Conservation (phyloP, 2,329 filamentous ascomycete genomes). For the Nigrospora oryzae region DNA sequence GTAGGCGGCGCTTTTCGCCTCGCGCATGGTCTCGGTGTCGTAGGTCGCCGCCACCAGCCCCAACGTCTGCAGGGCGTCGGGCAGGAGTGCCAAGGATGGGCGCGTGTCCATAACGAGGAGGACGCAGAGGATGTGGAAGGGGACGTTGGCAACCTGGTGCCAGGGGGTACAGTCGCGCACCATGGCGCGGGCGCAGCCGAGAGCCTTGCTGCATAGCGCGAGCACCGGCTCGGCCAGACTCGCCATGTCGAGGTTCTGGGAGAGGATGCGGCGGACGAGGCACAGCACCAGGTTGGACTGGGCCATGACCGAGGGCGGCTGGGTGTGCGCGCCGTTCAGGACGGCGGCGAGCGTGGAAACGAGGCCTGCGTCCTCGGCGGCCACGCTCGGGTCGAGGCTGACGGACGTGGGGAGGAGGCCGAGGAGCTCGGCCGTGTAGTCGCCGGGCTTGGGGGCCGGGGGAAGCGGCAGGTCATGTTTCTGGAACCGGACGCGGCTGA, state of each 20-base stretch:
- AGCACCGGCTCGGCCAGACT: conserved; percentile 36
- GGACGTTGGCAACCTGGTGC: conserved; percentile 53
- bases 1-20: conserved; percentile 45
- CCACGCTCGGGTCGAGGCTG: conserved; percentile 41
- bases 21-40: conserved; percentile 37
- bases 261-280: conserved; percentile 43
- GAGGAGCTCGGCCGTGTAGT: conserved; percentile 39
- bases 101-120: conserved; percentile 45
- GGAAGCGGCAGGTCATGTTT: background rate
- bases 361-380: conserved; percentile 30
- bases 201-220: conserved; percentile 30
- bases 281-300: conserved; percentile 49
- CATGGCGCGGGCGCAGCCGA: conserved; percentile 37
- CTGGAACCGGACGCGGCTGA: conserved; percentile 33
- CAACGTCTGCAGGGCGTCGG: conserved; percentile 40
- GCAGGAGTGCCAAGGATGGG: conserved; percentile 36
- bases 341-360: conserved; percentile 31
- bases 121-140: conserved; percentile 49
- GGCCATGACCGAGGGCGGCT: conserved; percentile 33
- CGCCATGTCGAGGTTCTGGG: conserved; percentile 36
- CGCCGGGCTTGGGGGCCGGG: conserved; percentile 16
- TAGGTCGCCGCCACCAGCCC: conserved; percentile 31
- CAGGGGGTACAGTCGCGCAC: conserved; percentile 37
- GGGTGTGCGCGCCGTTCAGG: conserved; percentile 27
- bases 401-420: conserved; percentile 43